Conservation (phyloP, 2,329 filamentous ascomycete genomes). For the Annulohypoxylon truncatum region DNA sequence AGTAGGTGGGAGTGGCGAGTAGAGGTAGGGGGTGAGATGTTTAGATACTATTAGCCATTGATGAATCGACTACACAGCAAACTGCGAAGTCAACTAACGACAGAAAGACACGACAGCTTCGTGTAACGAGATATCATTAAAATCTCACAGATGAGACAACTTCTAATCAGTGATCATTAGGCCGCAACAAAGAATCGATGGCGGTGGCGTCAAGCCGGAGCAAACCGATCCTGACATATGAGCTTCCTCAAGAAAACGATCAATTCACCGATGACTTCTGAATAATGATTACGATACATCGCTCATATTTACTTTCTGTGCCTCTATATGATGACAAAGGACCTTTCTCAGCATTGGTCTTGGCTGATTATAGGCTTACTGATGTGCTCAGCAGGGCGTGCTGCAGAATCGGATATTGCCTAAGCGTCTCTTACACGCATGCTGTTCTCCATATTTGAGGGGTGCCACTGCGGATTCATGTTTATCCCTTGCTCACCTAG, state of each 20-base stretch:
- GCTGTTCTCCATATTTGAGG: background rate
- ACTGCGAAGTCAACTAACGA: background rate
- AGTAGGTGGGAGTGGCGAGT: background rate
- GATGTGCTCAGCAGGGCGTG: background rate
- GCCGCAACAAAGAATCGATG: background rate
- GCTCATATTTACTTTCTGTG: background rate
- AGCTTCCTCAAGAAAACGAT: background rate
- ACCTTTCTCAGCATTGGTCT: background rate
- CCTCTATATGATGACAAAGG: background rate
- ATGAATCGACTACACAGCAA: background rate
- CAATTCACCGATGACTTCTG: background rate
- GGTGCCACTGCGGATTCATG: background rate
- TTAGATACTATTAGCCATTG: background rate
- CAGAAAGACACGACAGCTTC: background rate
- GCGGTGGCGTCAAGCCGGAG: background rate
- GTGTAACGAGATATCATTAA: slow-evolving; percentile 7
- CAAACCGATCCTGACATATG: background rate
- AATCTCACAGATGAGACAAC: background rate
- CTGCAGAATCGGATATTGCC: background rate
- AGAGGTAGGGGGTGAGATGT: background rate
- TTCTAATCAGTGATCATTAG: background rate
- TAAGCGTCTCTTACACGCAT: background rate
- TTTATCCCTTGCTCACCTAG: background rate
- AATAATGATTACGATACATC: background rate
- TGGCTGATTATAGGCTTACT: background rate